A percentile compares a stretch with the other conserved stretches of the same genome.
Conservation (phyloP, 202 grass and related monocot species). For the Panicum hallii region DNA sequence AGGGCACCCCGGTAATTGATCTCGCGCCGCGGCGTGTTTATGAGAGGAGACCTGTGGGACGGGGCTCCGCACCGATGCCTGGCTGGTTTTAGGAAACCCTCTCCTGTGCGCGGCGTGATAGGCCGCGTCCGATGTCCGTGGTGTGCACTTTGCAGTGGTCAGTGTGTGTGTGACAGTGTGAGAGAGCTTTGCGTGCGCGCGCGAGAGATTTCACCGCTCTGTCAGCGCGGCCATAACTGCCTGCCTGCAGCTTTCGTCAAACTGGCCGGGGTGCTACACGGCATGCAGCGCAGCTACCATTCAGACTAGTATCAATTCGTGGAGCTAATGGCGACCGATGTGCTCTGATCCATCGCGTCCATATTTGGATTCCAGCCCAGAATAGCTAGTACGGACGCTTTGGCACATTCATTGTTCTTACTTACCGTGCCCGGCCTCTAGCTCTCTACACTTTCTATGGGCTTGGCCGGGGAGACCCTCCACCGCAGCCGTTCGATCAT, state of each 20-base stretch:
- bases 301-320: conserved; percentile 64
- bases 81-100: conserved; percentile 42
- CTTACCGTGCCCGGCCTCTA: neutral
- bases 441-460: neutral
- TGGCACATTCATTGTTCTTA: conserved; percentile 6
- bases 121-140: conserved; percentile 23
- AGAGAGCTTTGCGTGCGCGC: neutral
- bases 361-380: conserved; percentile 11
- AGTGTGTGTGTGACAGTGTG: too few species aligned
- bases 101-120: conserved; percentile 30
- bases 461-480: neutral
- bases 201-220: conserved; percentile 26
- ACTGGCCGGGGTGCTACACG: conserved; percentile 2
- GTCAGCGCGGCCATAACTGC: conserved; percentile 35
- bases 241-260: neutral
- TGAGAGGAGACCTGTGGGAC: conserved; percentile 45
- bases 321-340: conserved; percentile 7
- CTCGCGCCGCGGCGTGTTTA: conserved; percentile 2
- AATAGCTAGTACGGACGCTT: neutral
- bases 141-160: neutral
- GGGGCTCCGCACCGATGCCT: conserved; percentile 42
- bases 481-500: neutral
- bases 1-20: conserved; percentile 41
- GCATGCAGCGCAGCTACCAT: conserved; percentile 46
- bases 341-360: conserved; percentile 22